Base-by-base conservation (phyloP, 345 rosid genomes). In the Cardiospermum halicacabum region DNA sequence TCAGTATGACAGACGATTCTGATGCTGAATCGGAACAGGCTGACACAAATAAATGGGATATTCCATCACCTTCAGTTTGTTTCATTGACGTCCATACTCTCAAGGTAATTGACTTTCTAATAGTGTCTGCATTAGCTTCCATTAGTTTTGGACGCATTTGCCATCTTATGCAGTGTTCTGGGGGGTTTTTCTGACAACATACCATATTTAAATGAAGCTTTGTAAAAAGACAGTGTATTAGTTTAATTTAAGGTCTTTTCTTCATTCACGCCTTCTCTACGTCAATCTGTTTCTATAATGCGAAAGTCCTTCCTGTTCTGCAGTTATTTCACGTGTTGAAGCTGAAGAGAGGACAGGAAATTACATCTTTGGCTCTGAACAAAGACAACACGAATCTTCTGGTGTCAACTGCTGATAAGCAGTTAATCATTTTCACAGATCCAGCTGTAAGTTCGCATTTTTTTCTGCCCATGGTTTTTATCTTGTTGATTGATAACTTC, bases 371-470 rank as follows among this genome's bases (percentile, higher is more conserved):
- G 81, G 86, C 96, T 32, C 77, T 91, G 24, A 91, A 80, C 78
- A 69, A 70, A 64, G 97, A 94, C 71, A 87, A 84, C 76, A 91
- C 97, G 21, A 94, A 89, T 82, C 91, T 94, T 51, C 68, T 94
- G 73, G 96, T 91, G 53, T 91, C 99, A 65, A 91, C 99, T 54
- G 88, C 78, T 25, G 93, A 94, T 76, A 91, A 82, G 73, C 96
- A 91, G 79, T 66, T 94, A 86, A 81, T 89, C 65, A 77, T 94
- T 67, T 94, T 87, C 87, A 89, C 97, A 0, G 96, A 94, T 77
- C 99, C 97, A 37, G 84, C 92, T 54, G 99, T 94, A 82, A 85
- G 97, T 82, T 51, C 15, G 43, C 51, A 66, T 68, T 3, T 42
- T 45, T 36, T 48, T 27, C 45, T n/a, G 1, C 18, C 15, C 21